phyloP scores from a whole-genome alignment of 495 filamentous ascomycete species.

The Tuber indicum region DNA sequence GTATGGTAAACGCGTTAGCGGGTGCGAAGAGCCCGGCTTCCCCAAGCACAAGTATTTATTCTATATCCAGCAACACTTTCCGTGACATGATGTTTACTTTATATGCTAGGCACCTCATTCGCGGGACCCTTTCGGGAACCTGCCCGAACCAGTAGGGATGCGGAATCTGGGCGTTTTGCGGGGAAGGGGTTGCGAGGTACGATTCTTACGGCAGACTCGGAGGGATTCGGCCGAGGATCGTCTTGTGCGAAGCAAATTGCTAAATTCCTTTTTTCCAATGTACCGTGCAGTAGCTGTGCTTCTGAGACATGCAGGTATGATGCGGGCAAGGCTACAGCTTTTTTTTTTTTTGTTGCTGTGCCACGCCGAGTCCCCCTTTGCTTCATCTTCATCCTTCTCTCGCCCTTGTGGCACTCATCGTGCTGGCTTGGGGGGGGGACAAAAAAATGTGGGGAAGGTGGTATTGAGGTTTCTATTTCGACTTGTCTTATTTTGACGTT shows the following conservation, averaged over 20 bases:
- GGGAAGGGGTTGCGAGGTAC: not conserved
- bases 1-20: not conserved
- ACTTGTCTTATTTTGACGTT: slow-evolving; percentile 1
- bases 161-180: not conserved
- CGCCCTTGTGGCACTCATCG: not conserved
- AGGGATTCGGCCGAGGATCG: not conserved
- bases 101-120: not conserved
- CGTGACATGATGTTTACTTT: not conserved
- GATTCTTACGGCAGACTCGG: slow-evolving; percentile 3
- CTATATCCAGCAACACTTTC: not conserved
- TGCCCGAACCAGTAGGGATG: not conserved
- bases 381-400: not conserved
- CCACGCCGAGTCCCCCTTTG: not conserved
- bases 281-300: not conserved
- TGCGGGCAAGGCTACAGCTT: not conserved
- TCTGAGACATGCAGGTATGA: slow-evolving; percentile 3
- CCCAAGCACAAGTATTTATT: not conserved
- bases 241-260: not conserved
- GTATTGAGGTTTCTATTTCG: not conserved
- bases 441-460: slow-evolving; percentile 1
- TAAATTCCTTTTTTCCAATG: not conserved
- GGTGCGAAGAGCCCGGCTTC: not conserved
- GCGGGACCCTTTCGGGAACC: not conserved
- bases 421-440: not conserved
- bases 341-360: not conserved